These are phyloP conservation scores for Colletotrichum sp. DNA, from an alignment of 2,329 filamentous ascomycete species.

Conservation along the genomic window DNA sequence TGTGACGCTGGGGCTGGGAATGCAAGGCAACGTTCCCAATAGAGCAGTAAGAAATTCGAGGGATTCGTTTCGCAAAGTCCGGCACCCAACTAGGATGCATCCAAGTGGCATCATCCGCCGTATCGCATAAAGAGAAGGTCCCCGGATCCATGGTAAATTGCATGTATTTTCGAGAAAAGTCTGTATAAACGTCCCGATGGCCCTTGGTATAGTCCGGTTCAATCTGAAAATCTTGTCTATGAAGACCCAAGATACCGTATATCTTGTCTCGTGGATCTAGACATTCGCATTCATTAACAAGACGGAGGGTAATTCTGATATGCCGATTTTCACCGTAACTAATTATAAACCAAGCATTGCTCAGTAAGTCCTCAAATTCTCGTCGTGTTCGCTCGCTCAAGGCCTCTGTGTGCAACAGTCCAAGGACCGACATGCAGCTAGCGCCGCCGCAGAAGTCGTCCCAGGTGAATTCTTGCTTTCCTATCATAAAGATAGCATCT, in stretches of 20 bases:
- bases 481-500: neutral
- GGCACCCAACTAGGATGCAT: neutral
- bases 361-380: fast-evolving
- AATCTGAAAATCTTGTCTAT: fast-evolving
- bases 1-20: fast-evolving
- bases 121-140: neutral
- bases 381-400: fast-evolving
- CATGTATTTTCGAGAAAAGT: neutral
- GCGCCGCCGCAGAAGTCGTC: neutral
- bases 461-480: neutral
- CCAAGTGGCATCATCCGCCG: neutral
- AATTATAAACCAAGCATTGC: fast-evolving
- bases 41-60: fast-evolving
- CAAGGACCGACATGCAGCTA: too few species aligned
- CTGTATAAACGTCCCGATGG: neutral
- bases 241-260: neutral
- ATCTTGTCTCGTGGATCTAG: neutral
- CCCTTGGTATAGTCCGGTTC: neutral
- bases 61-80: fast-evolving
- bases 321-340: fast-evolving
- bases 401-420: too few species aligned
- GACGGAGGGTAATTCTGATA: fast-evolving
- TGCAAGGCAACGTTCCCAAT: fast-evolving
- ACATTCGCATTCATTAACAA: neutral
- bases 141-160: fast-evolving